Evolutionary conservation across 2,329 filamentous ascomycete species (phyloP), one percentile per base, ranked within the genome.

Genomic region (Cordyceps sp.): DNA sequence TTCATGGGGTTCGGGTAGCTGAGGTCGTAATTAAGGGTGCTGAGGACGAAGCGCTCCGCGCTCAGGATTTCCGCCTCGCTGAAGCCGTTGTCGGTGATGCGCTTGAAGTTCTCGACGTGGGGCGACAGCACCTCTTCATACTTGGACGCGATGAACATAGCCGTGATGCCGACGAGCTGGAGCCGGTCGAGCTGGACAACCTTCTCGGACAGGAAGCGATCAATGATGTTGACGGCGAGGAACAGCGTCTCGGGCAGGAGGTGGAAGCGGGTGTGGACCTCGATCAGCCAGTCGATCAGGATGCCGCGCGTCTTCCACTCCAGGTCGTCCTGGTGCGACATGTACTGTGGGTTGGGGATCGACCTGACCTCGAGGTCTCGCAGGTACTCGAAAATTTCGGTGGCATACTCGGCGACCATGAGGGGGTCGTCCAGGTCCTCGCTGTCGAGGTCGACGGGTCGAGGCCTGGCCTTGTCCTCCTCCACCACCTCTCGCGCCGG

Each of bases 1-100:
- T 98, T 98, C 90, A 98, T 98, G 16, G 90, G 90, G 59, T 98
- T 98, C 35, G 90, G 90, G 52, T 94, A 98, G 64, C 86, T 94
- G 41, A 98, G 74, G 53, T 98, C 88, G 55, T 94, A 98, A 61
- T 94, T 79, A 38, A 98, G 71, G 6, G 85, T 85, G 42, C 74
- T 73, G 32, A 98, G 76, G 42, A 98, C 78, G 53, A 92, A 93
- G 43, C 90, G 81, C 59, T 98, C 90, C n/a, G 90, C 90, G 49
- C 83, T 88, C 25, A 98, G 69, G 43, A 98, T 96, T 61, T 98
- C 90, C 29, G 82, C 75, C 54, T 94, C 88, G 5, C 76, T 81
- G 58, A 96, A 98, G 35, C 88, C 90, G 55, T 96, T 85, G 48
- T 98, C 90, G 49, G 90, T 85, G 45, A 98, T 86, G 48, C 93